Evolutionary conservation across 768 basidiomycete genomes (phyloP), one percentile per base, ranked within the genome.

Genomic region (Tricholoma terreum): DNA sequence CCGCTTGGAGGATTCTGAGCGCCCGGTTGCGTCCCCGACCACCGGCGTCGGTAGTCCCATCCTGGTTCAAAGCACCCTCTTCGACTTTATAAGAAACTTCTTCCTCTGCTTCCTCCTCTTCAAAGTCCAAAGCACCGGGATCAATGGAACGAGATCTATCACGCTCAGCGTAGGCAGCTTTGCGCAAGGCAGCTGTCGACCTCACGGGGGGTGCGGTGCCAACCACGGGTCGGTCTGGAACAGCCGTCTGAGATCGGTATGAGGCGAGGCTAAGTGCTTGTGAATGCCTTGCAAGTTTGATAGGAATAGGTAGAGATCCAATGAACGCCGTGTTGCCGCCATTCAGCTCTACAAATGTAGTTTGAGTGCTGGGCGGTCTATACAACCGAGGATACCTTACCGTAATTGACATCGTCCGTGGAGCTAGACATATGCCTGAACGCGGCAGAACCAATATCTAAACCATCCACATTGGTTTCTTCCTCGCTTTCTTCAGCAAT

Each of bases 61-160:
- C 64, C 2, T 67, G 54, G 10, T 61, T 66, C 3, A 61, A 52
- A 4, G 56, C 54, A 17, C 55, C 61, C 6, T 59, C 56, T 27
- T 57, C 73, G 15, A 64, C 68, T 1, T 69, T 65, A 30, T 2
- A 9, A 48, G 42, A 10, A 45, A 3, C 42, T 22, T 45, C 42
- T 11, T 60, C 42, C 4, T 61, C 77, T 21, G 79, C 81, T 2
- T 75, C 81, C 14, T 79, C 81, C 12, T 69, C 64, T 15, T 75
- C 69, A 63, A 89, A 86, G 58, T 87, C 87, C 33, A 88, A 75
- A 12, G 83, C 74, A 6, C 89, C 90, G 0, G 88, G 89, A 65
- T 91, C 89, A 62, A 86, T 75, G 0, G 79, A 74, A 31, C 86
- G 83, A 54, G 71, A 71, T 40, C 81, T 81, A 69, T 90, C 88